A percentile compares a stretch with the other conserved stretches of the same genome.
These are phyloP conservation scores for Anisodus tanguticus DNA, from an alignment of 257 asterid species.

Conservation along the genomic window DNA sequence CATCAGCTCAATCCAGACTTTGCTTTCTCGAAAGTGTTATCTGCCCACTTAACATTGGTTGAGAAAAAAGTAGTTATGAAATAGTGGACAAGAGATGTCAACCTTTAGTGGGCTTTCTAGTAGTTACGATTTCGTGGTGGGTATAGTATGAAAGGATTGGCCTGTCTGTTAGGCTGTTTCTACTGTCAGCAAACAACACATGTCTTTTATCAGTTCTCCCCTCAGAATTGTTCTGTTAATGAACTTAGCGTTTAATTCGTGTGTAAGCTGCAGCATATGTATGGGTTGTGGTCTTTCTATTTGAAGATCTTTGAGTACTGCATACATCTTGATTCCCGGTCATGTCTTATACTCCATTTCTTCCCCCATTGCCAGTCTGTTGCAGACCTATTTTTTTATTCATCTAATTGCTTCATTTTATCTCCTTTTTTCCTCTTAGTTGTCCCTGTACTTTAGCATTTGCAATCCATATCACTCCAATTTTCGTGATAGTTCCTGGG, in stretches of 20 bases:
- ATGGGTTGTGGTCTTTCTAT: not conserved
- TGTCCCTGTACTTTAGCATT: constrained; percentile 20
- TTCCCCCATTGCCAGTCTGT: constrained; percentile 13
- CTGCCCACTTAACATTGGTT: not conserved
- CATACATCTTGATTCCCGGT: not conserved
- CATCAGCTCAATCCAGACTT: not conserved
- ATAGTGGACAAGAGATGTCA: not conserved
- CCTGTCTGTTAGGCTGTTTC: not conserved
- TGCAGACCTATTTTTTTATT: constrained; percentile 6
- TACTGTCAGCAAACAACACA: not conserved
- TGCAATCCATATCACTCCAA: constrained; percentile 5
- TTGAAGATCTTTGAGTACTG: not conserved
- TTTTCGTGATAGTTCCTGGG: constrained; percentile 37
- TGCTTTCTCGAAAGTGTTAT: not conserved
- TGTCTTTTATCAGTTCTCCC: not conserved
- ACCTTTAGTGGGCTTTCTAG: not conserved
- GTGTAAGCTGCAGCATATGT: not conserved
- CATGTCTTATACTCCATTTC: not conserved
- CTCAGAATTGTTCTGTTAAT: not conserved
- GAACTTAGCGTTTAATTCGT: not conserved
- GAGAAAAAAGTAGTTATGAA: not conserved
- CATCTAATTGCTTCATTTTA: not conserved
- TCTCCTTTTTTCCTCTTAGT: not conserved
- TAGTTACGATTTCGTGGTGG: not conserved
- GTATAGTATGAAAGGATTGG: not conserved